Evolutionary conservation across 2,329 filamentous ascomycete genomes (phyloP), one percentile per base, ranked within the genome.

Genomic region (Trichoderma semiorbis): DNA sequence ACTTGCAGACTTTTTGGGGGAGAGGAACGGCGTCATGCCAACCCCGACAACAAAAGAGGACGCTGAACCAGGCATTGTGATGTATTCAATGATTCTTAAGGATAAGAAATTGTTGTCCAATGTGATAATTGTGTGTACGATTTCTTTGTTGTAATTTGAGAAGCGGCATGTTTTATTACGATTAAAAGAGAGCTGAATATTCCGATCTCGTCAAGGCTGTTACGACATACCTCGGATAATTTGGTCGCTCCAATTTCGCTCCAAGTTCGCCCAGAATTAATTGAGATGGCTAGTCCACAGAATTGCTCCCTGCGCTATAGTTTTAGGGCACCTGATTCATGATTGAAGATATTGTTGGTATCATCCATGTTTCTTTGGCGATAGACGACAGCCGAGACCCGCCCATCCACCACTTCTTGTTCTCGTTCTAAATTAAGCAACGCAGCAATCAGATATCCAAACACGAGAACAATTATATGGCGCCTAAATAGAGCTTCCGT

Each of bases 371-470:
- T n/a, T n/a, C 14, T 53, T 34, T 65, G 43, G 18, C 62, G 62
- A 65, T 24, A 65, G 43, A 65, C 62, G 62, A 65, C 62, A 65
- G 62, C 62, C 62, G 62, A 65, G 62, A 65, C 62, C 62, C 43
- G 10, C 39, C 21, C 39, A 3, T 21, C 26, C 62, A 32, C 12
- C n/a, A 32, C 12, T 5, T 2, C 47, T 21, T 24, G 47, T 50
- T 24, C 21, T 21, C 11, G 11, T 1, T 14, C 21, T 53, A 14
- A 7, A 14, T 24, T 53, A 12, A 53, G 47, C 11, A 53, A 53
- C 24, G 47, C 47, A 3, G 21, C 3, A 21, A 5, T 12, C 10
- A 12, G 43, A 50, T 1, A 24, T 12, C 5, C 43, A 50, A 50
- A 21, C 3, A 12, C 5, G n/a, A 50, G 10, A 50, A 1, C 5